Evolutionary conservation across 495 filamentous ascomycete species (phyloP).

Genomic region (Penicillium fimorum): DNA sequence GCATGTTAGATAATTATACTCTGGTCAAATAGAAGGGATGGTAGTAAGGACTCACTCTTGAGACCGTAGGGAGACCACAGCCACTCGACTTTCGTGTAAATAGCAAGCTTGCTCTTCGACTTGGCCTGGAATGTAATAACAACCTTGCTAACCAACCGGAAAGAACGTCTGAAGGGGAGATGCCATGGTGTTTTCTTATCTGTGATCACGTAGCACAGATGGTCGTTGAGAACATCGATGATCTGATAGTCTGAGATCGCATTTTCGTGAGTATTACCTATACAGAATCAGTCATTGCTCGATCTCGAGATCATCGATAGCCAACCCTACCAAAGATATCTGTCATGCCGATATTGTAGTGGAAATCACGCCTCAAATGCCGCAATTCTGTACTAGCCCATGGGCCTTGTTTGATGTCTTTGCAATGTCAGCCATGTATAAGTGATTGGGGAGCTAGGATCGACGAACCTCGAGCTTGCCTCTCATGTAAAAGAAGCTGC

Average conservation of each 20-base stretch:
- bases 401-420: conserved; percentile 75
- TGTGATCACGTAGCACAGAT: conserved; percentile 91
- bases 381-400: conserved; percentile 71
- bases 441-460: no score
- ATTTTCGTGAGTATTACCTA: conserved; percentile 52
- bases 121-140: conserved; percentile 92
- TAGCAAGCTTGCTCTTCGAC: conserved; percentile 84
- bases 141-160: conserved; percentile 84
- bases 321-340: conserved; percentile 59
- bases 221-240: conserved; percentile 89
- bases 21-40: background rate
- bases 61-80: conserved; percentile 61
- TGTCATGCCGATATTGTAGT: conserved; percentile 69
- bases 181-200: conserved; percentile 89
- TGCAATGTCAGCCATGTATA: conserved; percentile 17
- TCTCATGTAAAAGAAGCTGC: conserved; percentile 84
- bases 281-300: conserved; percentile 11
- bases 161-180: conserved; percentile 74
- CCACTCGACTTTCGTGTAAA: conserved; percentile 89
- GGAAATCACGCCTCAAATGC: conserved; percentile 71
- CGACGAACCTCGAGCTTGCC: conserved; percentile 63
- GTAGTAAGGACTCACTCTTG: conserved; percentile 47
- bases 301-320: background rate
- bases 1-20: conserved; percentile 13
- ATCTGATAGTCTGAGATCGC: conserved; percentile 76